Percentiles rank a stretch among this genome's conserved stretches.
phyloP scores from a whole-genome alignment of 208 protist genomes.

The Trypanosoma lewisi region DNA sequence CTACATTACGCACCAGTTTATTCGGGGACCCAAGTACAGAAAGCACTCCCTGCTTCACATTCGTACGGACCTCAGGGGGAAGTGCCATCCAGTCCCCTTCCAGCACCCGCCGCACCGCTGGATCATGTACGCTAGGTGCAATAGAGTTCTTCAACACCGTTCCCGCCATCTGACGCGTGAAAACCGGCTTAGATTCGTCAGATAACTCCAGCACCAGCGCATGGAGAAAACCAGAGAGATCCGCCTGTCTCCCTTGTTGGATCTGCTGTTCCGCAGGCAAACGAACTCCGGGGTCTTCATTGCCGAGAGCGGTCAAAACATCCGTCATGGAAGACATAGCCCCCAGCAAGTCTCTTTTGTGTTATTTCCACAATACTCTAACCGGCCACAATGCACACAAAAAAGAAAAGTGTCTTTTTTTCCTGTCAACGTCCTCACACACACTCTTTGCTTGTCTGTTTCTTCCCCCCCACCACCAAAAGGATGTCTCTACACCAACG shows the following conservation, averaged over 20 bases:
- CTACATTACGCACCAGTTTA: slow-evolving; percentile 86
- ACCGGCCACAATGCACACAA: not conserved
- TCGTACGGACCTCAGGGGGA: slow-evolving; percentile 39
- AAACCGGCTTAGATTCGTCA: slow-evolving; percentile 84
- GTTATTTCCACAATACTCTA: not conserved
- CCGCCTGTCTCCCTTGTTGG: slow-evolving; percentile 56
- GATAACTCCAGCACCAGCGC: slow-evolving; percentile 87
- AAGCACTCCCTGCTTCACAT: slow-evolving; percentile 80
- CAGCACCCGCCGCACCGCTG: slow-evolving; percentile 54
- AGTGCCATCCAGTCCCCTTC: slow-evolving; percentile 74
- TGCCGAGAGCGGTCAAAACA: slow-evolving; percentile 65
- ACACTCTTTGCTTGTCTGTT: too few relatives aligned
- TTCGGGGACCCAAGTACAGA: slow-evolving; percentile 69
- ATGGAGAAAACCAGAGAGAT: slow-evolving; percentile 84
- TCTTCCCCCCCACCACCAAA: too few relatives aligned
- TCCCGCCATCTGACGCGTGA: slow-evolving; percentile 90
- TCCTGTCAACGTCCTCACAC: too few relatives aligned
- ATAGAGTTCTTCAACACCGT: slow-evolving; percentile 95
- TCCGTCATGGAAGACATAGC: slow-evolving; percentile 67
- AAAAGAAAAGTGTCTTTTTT: too few relatives aligned
- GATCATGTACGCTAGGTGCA: slow-evolving; percentile 81
- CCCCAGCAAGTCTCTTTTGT: not conserved
- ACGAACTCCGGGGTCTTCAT: slow-evolving; percentile 63
- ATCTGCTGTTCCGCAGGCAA: slow-evolving; percentile 74
- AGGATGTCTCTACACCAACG: too few relatives aligned